Conservation (phyloP, 1,284 basidiomycete genomes). For the Nidula niveotomentosa region DNA sequence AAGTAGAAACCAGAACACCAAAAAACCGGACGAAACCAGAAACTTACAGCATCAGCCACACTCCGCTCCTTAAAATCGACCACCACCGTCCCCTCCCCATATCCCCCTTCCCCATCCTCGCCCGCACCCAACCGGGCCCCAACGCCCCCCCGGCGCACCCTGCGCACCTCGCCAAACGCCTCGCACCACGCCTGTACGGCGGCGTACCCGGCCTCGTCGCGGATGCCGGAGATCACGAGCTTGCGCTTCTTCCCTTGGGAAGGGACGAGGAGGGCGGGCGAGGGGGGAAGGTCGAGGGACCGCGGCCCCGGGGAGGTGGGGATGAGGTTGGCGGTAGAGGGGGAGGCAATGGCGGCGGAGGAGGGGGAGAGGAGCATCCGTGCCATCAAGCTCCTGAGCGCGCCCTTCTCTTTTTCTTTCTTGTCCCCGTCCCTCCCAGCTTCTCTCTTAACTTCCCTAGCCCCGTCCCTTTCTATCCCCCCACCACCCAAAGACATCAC, state of each 20-base stretch:
- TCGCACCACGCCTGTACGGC: conserved; percentile 32
- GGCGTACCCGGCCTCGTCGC: conserved; percentile 20
- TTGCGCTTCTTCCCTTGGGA: conserved; percentile 19
- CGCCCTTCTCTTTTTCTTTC: background rate
- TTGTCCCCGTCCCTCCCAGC: background rate
- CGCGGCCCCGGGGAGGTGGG: background rate
- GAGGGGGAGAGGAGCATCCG: conserved; percentile 7
- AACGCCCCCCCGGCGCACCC: conserved; percentile 19
- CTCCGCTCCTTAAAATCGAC: conserved; percentile 31
- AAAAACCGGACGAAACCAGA: background rate
- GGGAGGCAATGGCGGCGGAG: background rate
- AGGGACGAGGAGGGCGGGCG: background rate
- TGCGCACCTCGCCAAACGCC: conserved; percentile 26
- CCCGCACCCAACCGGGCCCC: conserved; percentile 29
- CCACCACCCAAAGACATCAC: background rate
- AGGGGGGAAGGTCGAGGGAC: background rate
- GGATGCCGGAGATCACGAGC: conserved; percentile 31
- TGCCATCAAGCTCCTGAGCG: conserved; percentile 6
- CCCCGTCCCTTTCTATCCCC: background rate
- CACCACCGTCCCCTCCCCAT: conserved; percentile 21
- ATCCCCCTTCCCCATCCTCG: conserved; percentile 26
- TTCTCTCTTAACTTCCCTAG: background rate
- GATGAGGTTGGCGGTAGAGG: background rate
- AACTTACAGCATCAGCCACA: conserved; percentile 28
- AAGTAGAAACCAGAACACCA: background rate